A percentile compares a stretch with the other conserved stretches of the same genome.
phyloP scores from a whole-genome alignment of 2,329 filamentous ascomycete species.

The Neocatenulostroma microsporum region DNA sequence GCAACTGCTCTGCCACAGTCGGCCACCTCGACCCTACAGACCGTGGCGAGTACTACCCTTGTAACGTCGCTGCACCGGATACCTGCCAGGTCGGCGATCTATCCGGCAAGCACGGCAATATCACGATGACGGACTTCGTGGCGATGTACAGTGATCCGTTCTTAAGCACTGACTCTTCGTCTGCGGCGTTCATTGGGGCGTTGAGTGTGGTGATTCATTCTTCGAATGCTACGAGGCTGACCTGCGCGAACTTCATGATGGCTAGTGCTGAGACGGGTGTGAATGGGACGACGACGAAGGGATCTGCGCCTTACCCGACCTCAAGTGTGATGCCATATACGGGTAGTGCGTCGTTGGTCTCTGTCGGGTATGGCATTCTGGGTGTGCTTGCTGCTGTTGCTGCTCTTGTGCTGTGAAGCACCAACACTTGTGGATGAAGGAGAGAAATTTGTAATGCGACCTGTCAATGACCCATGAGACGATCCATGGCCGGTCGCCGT shows the following conservation, averaged over 20 bases:
- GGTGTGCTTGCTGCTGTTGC: too few relatives aligned
- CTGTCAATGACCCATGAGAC: too few relatives aligned
- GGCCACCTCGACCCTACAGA: slow-evolving; percentile 64
- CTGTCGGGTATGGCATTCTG: too few relatives aligned
- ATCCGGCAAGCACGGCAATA: slow-evolving; percentile 63
- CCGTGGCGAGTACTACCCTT: slow-evolving; percentile 55
- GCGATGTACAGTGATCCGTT: slow-evolving; percentile 50
- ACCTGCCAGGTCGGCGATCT: slow-evolving; percentile 72
- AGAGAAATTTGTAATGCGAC: too few relatives aligned
- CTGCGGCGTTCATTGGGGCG: slow-evolving; percentile 56
- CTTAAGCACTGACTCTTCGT: slow-evolving; percentile 46
- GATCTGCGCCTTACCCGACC: background rate
- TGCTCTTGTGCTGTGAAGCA: too few relatives aligned
- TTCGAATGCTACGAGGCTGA: slow-evolving; percentile 12
- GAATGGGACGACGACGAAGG: background rate
- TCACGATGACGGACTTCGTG: slow-evolving; percentile 26
- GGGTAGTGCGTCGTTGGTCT: too few relatives aligned
- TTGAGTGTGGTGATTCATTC: slow-evolving; percentile 55
- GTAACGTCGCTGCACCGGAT: slow-evolving; percentile 49
- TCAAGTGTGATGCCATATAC: background rate
- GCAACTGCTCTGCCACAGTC: slow-evolving; percentile 63
- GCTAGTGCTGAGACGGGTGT: background rate
- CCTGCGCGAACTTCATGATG: slow-evolving; percentile 15
- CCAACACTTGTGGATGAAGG: too few relatives aligned
- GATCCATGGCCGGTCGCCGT: too few relatives aligned